These are phyloP conservation scores for Ophiostoma piceae DNA, from an alignment of 2,329 filamentous ascomycete genomes.

Conservation along the genomic window DNA sequence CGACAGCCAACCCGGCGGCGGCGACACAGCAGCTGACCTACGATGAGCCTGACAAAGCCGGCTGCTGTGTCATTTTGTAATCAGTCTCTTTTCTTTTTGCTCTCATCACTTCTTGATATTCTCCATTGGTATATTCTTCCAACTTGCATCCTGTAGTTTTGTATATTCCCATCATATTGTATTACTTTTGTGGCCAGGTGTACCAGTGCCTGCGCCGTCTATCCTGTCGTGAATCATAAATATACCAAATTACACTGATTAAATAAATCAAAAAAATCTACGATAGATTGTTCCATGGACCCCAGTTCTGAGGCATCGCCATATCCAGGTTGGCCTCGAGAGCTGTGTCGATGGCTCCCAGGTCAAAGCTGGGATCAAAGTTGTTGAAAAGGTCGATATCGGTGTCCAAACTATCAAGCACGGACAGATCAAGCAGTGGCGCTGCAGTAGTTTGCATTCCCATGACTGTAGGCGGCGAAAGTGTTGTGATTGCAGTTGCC, in stretches of 20 bases:
- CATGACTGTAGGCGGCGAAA: neutral
- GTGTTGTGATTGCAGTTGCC: neutral
- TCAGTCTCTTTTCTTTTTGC: neutral
- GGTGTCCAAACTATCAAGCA: constrained; percentile 37
- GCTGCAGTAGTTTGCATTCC: neutral
- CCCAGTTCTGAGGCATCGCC: constrained; percentile 49
- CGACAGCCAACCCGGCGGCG: neutral
- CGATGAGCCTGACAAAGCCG: neutral
- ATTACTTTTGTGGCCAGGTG: neutral
- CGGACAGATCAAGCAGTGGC: constrained; percentile 28
- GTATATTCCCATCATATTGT: neutral
- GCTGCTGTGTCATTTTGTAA: constrained; percentile 1
- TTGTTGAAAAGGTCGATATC: constrained; percentile 52
- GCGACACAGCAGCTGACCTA: neutral
- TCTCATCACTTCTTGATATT: neutral
- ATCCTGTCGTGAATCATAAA: neutral
- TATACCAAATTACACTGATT: neutral
- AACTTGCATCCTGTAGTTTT: neutral
- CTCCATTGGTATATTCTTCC: neutral
- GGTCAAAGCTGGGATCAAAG: constrained; percentile 51
- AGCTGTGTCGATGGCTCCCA: constrained; percentile 50
- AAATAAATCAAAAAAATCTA: neutral
- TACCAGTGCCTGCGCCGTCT: neutral
- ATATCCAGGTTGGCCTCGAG: constrained; percentile 52
- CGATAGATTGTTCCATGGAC: constrained; percentile 26